These are phyloP conservation scores for Encephalitozoon cuniculi DNA, from an alignment of 371 early-diverging fungal genomes.

Conservation along the genomic window DNA sequence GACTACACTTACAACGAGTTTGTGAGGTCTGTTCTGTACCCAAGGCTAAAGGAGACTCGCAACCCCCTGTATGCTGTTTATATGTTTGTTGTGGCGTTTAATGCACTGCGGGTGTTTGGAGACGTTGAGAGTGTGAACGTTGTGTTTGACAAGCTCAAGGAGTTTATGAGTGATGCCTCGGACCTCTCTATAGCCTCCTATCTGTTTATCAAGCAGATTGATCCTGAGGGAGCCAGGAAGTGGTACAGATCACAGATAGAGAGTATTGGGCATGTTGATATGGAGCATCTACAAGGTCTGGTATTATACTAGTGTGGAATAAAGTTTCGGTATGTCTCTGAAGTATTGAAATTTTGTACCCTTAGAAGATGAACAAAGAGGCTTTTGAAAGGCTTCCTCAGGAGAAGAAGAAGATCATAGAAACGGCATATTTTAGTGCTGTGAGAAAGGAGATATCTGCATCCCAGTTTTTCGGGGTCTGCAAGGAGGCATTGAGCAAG, in stretches of 20 bases:
- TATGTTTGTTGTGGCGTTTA: slow-evolving; percentile 34
- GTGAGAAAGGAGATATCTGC: slow-evolving; percentile 40
- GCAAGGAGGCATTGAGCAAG: slow-evolving; percentile 21
- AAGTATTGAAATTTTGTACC: slow-evolving; percentile 22
- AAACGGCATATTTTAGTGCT: slow-evolving; percentile 36
- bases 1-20: slow-evolving; percentile 59
- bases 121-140: slow-evolving; percentile 44
- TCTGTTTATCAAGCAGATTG: slow-evolving; percentile 51
- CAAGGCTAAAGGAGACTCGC: slow-evolving; percentile 22
- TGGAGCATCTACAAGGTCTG: not conserved
- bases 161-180: not conserved
- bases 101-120: slow-evolving; percentile 42
- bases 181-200: slow-evolving; percentile 37
- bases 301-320: slow-evolving; percentile 10
- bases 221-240: slow-evolving; percentile 17
- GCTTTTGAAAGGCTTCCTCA: slow-evolving; percentile 42
- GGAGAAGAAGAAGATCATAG: slow-evolving; percentile 51
- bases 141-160: slow-evolving; percentile 29
- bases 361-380: slow-evolving; percentile 50
- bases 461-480: slow-evolving; percentile 45
- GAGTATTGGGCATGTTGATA: not conserved
- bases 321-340: not conserved
- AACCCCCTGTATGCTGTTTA: slow-evolving; percentile 36
- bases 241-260: not conserved
- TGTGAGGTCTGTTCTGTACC: slow-evolving; percentile 41